Evolutionary conservation across 148 eudicot species (phyloP), one percentile per base, ranked within the genome.

Genomic region (Nyssa sinensis): DNA sequence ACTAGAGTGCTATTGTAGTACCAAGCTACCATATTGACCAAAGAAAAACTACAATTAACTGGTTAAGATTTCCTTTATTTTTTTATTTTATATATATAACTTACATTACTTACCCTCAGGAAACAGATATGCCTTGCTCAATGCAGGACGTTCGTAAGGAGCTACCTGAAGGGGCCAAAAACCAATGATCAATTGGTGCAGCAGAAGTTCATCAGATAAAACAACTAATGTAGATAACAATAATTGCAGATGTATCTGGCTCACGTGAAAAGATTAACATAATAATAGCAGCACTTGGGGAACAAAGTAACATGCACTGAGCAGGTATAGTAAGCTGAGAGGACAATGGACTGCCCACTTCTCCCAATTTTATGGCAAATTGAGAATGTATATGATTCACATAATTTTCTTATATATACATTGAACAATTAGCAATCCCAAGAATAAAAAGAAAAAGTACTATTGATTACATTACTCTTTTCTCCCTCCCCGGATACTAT

Each of bases 141-240:
- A 96, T 64, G 98, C 98, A 69, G 98, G 98, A 21, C 98, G 93
- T 83, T 94, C 98, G 81, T 94, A 94, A 72, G 98, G 97, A 82
- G 98, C 98, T 68, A 94, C 98, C 98, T 94, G 82, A 21, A 82
- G 59, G 10, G 32, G 24, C 58, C 73, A 79, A 70, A 17, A 10
- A 24, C 39, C 16, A 28, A 0, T 9, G 23, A 24, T 73, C 29
- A 73, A 49, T 44, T 24, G 14, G 35, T 29, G 28, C 37, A 71
- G 67, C 32, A 74, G 39, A 55, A 64, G 19, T 70, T 25, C 49
- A 31, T 27, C 51, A n/a, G 21, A 55, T 19, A 7, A n/a, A 19
- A 9, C 4, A 37, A 37, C 9, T 37, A 37, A 37, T 37, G 59
- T 5, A 55, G 5, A 55, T 55, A 3, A 13, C 17, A 49, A 4